Base-by-base conservation (phyloP, 2,329 filamentous ascomycete genomes). In the Paraconiothyrium sp. region DNA sequence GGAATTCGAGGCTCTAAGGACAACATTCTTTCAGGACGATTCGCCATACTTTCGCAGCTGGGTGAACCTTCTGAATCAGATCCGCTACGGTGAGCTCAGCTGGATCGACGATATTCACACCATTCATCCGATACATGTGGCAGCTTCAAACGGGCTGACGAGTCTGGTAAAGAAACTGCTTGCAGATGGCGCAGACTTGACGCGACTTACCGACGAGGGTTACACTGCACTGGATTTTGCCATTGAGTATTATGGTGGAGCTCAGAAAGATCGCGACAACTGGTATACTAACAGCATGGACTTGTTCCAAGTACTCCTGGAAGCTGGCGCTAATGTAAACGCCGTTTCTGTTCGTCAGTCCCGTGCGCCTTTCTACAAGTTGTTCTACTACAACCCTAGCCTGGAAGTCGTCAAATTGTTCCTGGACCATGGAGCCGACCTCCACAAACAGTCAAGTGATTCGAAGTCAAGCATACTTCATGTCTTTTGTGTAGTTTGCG, bases 221-320 rank as follows among this genome's bases (percentile, higher is more conserved):
- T 50, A 50, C 30, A 50, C 48, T 10, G 14, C 48, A 30, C 48
- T 50, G n/a, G 48, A 50, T 34, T 50, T 34, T 34, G 48, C 48
- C 1, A 35, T 50, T 20, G 48, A 50, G 30, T 50, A 50, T 22
- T 35, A 50, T 11, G n/a, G 22, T 35, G 48, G 48, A 14, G 48
- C 32, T n/a, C 30, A 50, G n/a, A 24, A 16, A 35, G 48, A 50
- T 14, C 24, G 14, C 13, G n/a, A 50, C 22, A 7, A 20, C 13
- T 35, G 48, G 48, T 50, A 50, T 20, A 8, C n/a, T 1, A 50
- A 50, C 30, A 50, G 48, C 30, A 9, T 35, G 2, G n/a, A 34
- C 1, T n/a, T 50, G 13, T 50, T 50, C 48, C 35, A 20, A 20
- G n/a, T 34, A 7, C 6, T 50, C 16, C 20, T 50, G 48, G 32